phyloP scores from a whole-genome alignment of 192 early-diverging fungal species.

The Coemansia sp. region DNA sequence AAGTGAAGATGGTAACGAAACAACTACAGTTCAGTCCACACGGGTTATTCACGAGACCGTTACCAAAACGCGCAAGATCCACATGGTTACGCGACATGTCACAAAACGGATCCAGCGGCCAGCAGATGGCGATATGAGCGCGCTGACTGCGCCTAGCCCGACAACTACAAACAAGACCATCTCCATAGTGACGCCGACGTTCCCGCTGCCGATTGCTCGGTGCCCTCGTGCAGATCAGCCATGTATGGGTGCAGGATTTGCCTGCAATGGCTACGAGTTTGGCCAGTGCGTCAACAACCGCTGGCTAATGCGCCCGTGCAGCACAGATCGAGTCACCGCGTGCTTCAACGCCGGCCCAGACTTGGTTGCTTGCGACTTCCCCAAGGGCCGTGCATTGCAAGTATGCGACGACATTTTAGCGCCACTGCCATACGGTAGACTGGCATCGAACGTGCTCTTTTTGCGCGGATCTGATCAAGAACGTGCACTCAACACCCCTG shows the following conservation, averaged over 20 bases:
- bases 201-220: conserved; percentile 38
- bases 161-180: conserved; percentile 29
- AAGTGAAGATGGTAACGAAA: conserved; percentile 28
- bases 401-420: conserved; percentile 45
- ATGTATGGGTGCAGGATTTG: conserved; percentile 42
- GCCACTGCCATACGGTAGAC: conserved; percentile 41
- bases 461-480: conserved; percentile 44
- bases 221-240: conserved; percentile 45
- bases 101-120: conserved; percentile 18
- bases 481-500: conserved; percentile 47
- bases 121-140: background rate
- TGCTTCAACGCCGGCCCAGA: conserved; percentile 48
- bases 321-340: conserved; percentile 37
- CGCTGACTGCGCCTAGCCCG: conserved; percentile 7
- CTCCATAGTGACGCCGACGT: conserved; percentile 46
- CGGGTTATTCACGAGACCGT: conserved; percentile 28
- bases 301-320: conserved; percentile 53
- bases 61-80: conserved; percentile 35
- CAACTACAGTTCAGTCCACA: conserved; percentile 39
- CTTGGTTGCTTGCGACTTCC: conserved; percentile 46
- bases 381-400: conserved; percentile 48
- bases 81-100: conserved; percentile 28
- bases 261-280: conserved; percentile 52
- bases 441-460: conserved; percentile 48
- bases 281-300: conserved; percentile 50